Evolutionary conservation across 75 land plant genomes (phyloP).

Genomic region (Cupressus sempervirens): DNA sequence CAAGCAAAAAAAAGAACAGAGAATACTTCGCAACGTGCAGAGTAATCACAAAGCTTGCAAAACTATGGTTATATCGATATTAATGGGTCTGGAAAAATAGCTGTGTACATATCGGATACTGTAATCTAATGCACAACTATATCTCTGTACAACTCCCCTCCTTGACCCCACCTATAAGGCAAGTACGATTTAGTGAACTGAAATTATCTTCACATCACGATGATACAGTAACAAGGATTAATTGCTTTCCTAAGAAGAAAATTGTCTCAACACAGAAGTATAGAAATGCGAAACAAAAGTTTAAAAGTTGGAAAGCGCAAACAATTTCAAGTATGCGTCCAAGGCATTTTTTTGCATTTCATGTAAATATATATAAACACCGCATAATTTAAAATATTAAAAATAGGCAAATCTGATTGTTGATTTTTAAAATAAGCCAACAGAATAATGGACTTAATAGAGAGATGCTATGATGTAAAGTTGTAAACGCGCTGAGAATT

Average conservation of each 20-base stretch:
- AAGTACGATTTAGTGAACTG: not conserved
- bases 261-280: not conserved
- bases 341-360: not conserved
- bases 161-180: not conserved
- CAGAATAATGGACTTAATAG: not conserved
- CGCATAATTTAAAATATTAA: not conserved
- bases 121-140: too few relatives aligned
- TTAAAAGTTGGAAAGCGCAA: not conserved
- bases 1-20: too few relatives aligned
- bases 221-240: not conserved
- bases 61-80: too few relatives aligned
- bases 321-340: not conserved
- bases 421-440: not conserved
- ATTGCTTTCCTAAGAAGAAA: not conserved
- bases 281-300: not conserved
- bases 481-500: not conserved
- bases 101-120: too few relatives aligned
- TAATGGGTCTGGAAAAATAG: too few relatives aligned
- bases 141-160: not conserved
- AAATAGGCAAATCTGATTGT: not conserved
- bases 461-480: not conserved
- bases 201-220: not conserved
- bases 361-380: not conserved
- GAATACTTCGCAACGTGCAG: too few relatives aligned
- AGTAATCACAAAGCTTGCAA: too few relatives aligned